Percentiles rank a stretch among this genome's conserved stretches.
Evolutionary conservation across 2,329 filamentous ascomycete genomes (phyloP).

Genomic region (Nannizziopsis barbatae): DNA sequence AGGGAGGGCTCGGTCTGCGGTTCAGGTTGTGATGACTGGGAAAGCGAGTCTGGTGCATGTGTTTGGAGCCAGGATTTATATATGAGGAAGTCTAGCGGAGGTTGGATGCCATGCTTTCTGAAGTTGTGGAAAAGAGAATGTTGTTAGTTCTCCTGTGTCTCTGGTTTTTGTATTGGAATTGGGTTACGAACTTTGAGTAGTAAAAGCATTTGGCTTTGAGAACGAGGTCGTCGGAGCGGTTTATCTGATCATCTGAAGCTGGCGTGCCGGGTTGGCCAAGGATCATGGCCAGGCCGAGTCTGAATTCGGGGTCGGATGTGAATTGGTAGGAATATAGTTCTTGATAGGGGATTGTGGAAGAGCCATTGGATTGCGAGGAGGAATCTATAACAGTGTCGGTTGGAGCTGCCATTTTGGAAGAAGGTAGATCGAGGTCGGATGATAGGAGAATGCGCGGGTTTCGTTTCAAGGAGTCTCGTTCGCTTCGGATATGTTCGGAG

Average conservation of each 20-base stretch:
- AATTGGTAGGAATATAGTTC: slow-evolving; percentile 33
- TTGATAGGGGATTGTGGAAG: slow-evolving; percentile 20
- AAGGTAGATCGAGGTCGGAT: neutral
- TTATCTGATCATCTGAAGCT: slow-evolving; percentile 31
- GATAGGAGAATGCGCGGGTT: too few species aligned
- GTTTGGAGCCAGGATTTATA: slow-evolving; percentile 12
- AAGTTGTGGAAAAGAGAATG: slow-evolving; percentile 30
- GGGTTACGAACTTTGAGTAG: slow-evolving; percentile 31
- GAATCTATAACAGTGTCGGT: neutral
- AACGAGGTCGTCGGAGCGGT: slow-evolving; percentile 32
- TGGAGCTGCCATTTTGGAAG: neutral
- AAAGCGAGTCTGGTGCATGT: neutral
- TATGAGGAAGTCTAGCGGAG: slow-evolving; percentile 8
- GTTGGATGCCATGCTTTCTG: slow-evolving; percentile 11
- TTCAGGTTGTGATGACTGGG: neutral
- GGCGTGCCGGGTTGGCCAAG: slow-evolving; percentile 33
- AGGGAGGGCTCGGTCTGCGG: neutral
- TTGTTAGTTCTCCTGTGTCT: slow-evolving; percentile 23
- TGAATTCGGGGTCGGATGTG: slow-evolving; percentile 35
- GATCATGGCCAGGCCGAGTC: slow-evolving; percentile 38
- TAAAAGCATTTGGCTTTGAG: slow-evolving; percentile 41
- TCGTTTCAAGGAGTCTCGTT: too few species aligned
- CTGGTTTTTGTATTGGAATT: neutral
- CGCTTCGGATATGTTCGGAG: too few species aligned
- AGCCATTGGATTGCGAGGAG: neutral